Percentiles rank a stretch among this genome's conserved stretches.
phyloP scores from a whole-genome alignment of 495 filamentous ascomycete species.

The Penicillium robsamsonii region DNA sequence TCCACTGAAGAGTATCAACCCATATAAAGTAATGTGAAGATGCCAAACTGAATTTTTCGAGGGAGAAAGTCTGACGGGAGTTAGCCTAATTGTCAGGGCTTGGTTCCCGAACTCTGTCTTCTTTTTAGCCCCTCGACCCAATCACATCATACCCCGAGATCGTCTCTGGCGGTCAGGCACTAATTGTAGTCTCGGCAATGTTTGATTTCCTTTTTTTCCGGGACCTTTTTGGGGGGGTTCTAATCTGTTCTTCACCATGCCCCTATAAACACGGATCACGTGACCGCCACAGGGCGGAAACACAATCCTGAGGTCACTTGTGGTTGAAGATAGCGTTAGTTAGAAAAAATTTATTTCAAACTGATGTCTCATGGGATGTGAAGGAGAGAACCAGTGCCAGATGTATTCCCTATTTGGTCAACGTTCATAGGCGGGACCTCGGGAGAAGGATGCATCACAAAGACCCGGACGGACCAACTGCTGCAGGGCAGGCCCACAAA shows the following conservation, averaged over 20 bases:
- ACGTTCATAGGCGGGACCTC: background rate
- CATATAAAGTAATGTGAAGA: background rate
- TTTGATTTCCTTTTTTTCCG: background rate
- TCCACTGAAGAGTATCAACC: constrained; percentile 4
- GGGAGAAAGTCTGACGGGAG: background rate
- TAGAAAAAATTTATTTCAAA: no score
- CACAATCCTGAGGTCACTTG: background rate
- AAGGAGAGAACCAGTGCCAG: no score
- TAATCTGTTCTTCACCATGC: background rate
- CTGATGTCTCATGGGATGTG: background rate
- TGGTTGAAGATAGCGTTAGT: background rate
- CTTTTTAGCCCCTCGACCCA: constrained; percentile 2
- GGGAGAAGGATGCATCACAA: constrained; percentile 1
- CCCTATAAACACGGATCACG: background rate
- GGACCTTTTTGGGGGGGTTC: background rate
- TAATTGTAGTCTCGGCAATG: background rate
- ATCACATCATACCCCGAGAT: constrained; percentile 23
- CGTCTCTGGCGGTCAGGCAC: constrained; percentile 24
- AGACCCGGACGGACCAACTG: constrained; percentile 5
- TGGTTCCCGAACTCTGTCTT: background rate
- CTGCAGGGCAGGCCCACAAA: constrained; percentile 13
- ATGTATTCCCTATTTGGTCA: background rate
- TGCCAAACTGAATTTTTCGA: constrained; percentile 3
- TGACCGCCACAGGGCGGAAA: background rate
- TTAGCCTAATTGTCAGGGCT: constrained; percentile 1